Base-by-base conservation (phyloP, 1,139 yeast genomes). In the Ogataea hybrid region DNA sequence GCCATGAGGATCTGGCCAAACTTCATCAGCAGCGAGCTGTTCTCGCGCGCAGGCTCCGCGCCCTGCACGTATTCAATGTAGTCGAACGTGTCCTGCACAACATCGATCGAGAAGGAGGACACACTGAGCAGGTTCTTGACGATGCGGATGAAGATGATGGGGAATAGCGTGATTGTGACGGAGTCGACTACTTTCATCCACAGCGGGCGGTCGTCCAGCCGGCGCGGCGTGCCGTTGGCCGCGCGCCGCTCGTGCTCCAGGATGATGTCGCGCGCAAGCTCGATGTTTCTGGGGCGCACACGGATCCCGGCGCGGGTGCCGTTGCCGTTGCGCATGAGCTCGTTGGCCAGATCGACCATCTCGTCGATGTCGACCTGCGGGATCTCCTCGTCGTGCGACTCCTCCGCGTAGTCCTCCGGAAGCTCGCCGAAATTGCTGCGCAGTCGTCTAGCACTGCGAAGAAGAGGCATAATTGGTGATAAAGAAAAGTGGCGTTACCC, bases 181-280 rank as follows among this genome's bases (percentile, higher is more conserved):
- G 61, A 51, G 28, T 61, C 64, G 2, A 53, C 48, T 11, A 58
- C 32, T 25, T 51, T 55, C 48, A 61, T 47, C 62, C 61, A 58
- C 14, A 58, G 28, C 5, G 64, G 57, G 37, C 60, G 54, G 28
- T 50, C 47, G 28, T 55, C 53, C 10, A 25, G 34, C 14, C 40
- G 39, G 29, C 43, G 36, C 15, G 37, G 29, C 10, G 31, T 25
- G 10, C 25, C 23, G 9, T 29, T 23, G 14, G 41, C 38, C 23
- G 16, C 34, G 14, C 44, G 41, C 3, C 43, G 34, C 18, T 43
- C 56, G 35, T 49, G 53, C 31, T 46, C 50, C 35, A 30, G 34
- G 14, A 32, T 31, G 31, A 41, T 42, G 20, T 46, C 46, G 15
- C 47, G 36, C 18, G 41, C 38, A 10, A 39, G 27, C 36, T 40